phyloP scores from a whole-genome alignment of 2,329 filamentous ascomycete genomes.

The Trichoderma sp. region DNA sequence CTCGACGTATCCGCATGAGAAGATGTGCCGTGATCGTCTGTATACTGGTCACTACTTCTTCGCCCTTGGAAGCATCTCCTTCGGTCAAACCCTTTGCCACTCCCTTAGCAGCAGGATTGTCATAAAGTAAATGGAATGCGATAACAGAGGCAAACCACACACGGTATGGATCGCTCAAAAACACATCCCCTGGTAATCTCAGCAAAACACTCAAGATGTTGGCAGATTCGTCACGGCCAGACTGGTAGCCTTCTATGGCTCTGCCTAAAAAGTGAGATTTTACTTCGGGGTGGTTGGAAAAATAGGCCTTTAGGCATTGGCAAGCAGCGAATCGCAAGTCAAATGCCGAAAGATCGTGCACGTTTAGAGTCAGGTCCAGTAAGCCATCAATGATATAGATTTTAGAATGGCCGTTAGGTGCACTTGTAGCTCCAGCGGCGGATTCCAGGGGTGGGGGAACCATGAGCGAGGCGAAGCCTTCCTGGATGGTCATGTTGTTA shows the following conservation, averaged over 20 bases:
- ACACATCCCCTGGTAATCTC: conserved; percentile 58
- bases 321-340: conserved; percentile 82
- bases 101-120: conserved; percentile 75
- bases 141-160: conserved; percentile 88
- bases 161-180: conserved; percentile 77
- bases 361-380: conserved; percentile 74
- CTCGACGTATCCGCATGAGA: conserved; percentile 72
- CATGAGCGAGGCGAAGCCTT: conserved; percentile 83
- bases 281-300: conserved; percentile 76
- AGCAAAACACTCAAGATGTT: conserved; percentile 87
- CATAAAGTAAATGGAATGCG: conserved; percentile 79
- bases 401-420: conserved; percentile 53
- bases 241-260: conserved; percentile 82
- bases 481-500: conserved; percentile 76
- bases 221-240: conserved; percentile 75
- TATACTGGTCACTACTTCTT: conserved; percentile 93
- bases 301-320: conserved; percentile 90
- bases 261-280: conserved; percentile 80
- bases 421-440: conserved; percentile 36
- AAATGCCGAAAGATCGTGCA: conserved; percentile 65
- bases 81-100: conserved; percentile 80
- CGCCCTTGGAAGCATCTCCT: conserved; percentile 82
- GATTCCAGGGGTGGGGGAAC: conserved; percentile 58
- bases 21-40: conserved; percentile 85
- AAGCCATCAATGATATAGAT: conserved; percentile 94